Base-by-base conservation (phyloP, 1,284 basidiomycete species). In the Phellopilus nigrolimitatus region DNA sequence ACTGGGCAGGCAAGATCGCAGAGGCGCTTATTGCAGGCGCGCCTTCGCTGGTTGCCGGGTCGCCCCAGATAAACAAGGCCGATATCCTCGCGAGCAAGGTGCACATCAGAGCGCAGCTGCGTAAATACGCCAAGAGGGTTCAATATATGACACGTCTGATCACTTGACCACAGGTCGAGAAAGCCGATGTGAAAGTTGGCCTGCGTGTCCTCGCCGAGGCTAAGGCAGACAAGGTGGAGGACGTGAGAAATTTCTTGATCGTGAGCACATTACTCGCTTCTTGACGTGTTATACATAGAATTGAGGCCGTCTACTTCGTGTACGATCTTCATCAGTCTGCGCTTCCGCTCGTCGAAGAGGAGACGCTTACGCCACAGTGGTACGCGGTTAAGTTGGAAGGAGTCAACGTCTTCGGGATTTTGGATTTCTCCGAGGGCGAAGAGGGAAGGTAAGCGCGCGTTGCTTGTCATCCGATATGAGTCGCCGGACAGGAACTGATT, bases 301-400 rank as follows among this genome's bases (percentile, higher is more conserved):
- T 8, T 31, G 9, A 25, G 37, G 7, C 6, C 7, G n/a, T n/a
- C n/a, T n/a, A n/a, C n/a, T n/a, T 34, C 4, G 15, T 8, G 27
- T 15, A 3, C 12, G 21, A 15, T 12, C 3, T 6, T 34, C 4
- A 38, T 22, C 24, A 71, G 68, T 58, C 63, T 27, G 68, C 68
- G 13, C 56, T 68, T 3, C 62, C 68, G 3, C 59, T 70, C 7
- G 65, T 72, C 43, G 64, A 71, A 39, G 62, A 60, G 2, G 71
- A 72, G 58, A 48, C 59, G 1, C 58, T 60, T 30, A 71, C 71
- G 2, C 61, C 63, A 8, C 61, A 67, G 28, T 73, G 71, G 71
- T 74, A 69, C 49, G 68, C 70, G 3, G 58, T 72, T 47, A 62
- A 70, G 52, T 68, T 68, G 47, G 60, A 66, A 3, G 68, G 66